Conservation (phyloP, 164 flowering plant genomes). For the Umbilicus rupestris region DNA sequence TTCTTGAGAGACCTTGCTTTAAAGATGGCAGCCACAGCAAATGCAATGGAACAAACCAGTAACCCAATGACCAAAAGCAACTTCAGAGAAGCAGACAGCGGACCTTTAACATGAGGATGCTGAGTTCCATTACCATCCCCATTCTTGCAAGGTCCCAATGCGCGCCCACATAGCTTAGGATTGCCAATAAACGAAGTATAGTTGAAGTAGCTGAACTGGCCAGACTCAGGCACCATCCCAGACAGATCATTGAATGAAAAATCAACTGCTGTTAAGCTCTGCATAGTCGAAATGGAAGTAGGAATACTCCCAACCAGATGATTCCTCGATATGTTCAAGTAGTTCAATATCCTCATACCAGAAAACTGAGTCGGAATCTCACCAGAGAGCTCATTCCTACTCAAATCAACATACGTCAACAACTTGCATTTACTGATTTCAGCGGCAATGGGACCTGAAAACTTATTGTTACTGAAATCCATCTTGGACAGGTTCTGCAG, state of each 20-base stretch:
- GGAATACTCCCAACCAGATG: slow-evolving; percentile 77
- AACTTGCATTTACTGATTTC: slow-evolving; percentile 77
- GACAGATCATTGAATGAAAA: slow-evolving; percentile 85
- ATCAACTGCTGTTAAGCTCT: slow-evolving; percentile 88
- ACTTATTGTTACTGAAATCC: slow-evolving; percentile 69
- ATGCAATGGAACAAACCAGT: slow-evolving; percentile 80
- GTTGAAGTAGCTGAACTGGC: slow-evolving; percentile 96
- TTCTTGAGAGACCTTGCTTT: slow-evolving; percentile 80
- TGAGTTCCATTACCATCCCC: slow-evolving; percentile 39
- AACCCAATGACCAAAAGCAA: slow-evolving; percentile 83
- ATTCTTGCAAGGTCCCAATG: slow-evolving; percentile 67
- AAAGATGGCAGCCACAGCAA: slow-evolving; percentile 79
- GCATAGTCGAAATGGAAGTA: slow-evolving; percentile 60
- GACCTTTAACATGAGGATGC: slow-evolving; percentile 41
- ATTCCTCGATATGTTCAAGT: slow-evolving; percentile 77
- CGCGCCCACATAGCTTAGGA: slow-evolving; percentile 85
- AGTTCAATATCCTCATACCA: slow-evolving; percentile 70
- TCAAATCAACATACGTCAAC: slow-evolving; percentile 77
- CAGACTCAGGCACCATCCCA: slow-evolving; percentile 83
- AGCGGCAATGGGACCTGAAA: slow-evolving; percentile 59
- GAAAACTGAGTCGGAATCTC: slow-evolving; percentile 72
- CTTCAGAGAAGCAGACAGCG: slow-evolving; percentile 70
- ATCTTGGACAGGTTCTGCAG: slow-evolving; percentile 86
- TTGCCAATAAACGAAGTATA: slow-evolving; percentile 81
- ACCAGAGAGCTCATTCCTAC: slow-evolving; percentile 70